These are phyloP conservation scores for Rhododendron vialii DNA, from an alignment of 148 eudicot genomes.

Conservation along the genomic window DNA sequence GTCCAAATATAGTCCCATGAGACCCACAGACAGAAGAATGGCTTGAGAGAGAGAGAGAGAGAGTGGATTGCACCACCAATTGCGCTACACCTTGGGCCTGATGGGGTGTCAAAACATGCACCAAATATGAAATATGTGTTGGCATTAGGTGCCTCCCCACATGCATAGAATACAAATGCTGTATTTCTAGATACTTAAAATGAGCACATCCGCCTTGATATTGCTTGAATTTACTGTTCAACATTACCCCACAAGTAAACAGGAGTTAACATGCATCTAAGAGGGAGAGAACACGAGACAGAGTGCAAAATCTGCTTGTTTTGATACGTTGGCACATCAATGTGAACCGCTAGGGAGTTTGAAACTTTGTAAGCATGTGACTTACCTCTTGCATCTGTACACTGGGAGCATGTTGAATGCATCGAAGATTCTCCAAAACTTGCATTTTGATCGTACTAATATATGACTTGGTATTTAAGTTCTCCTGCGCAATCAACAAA, in stretches of 20 bases:
- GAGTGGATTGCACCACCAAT: background rate
- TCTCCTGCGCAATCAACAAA: slow-evolving; percentile 59
- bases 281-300: background rate
- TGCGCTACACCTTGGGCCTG: background rate
- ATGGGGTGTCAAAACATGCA: background rate
- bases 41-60: too few relatives aligned
- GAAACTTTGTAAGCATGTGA: background rate
- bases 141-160: background rate
- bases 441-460: slow-evolving; percentile 81
- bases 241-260: background rate
- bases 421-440: slow-evolving; percentile 87
- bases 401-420: slow-evolving; percentile 95
- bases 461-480: slow-evolving; percentile 85
- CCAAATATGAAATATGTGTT: background rate
- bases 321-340: background rate
- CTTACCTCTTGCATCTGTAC: slow-evolving; percentile 98
- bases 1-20: background rate
- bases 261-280: background rate
- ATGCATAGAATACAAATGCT: background rate
- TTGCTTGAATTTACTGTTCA: background rate
- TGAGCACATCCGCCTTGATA: background rate
- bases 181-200: background rate
- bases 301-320: background rate
- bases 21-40: background rate
- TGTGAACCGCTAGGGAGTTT: background rate